A percentile compares a stretch with the other conserved stretches of the same genome.
Conservation (phyloP, 2,329 filamentous ascomycete genomes). For the Fusarium sp. region DNA sequence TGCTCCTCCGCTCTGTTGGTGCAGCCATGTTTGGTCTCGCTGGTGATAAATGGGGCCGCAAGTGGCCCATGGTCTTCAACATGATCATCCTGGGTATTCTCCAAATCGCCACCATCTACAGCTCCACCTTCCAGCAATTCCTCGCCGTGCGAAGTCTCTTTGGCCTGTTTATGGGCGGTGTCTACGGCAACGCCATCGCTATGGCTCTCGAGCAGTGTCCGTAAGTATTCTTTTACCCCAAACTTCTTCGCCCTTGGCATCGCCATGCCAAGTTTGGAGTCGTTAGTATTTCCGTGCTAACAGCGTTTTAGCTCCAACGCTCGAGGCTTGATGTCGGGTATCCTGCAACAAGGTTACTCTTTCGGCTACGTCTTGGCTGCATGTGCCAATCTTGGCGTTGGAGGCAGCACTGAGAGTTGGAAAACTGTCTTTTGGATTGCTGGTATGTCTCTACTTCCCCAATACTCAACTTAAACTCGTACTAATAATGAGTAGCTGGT, state of each 20-base stretch:
- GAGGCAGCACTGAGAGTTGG: constrained; percentile 73
- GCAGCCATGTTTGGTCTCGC: constrained; percentile 82
- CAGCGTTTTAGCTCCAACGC: constrained; percentile 65
- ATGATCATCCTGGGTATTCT: constrained; percentile 77
- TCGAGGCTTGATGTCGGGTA: constrained; percentile 83
- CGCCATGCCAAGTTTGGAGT: constrained; percentile 34
- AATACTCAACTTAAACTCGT: neutral
- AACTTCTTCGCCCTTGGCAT: neutral
- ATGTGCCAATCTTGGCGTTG: constrained; percentile 79
- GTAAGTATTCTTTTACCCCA: constrained; percentile 55
- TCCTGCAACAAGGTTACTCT: constrained; percentile 85
- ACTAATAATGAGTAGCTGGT: constrained; percentile 60
- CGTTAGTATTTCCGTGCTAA: constrained; percentile 40
- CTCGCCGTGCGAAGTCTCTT: constrained; percentile 80
- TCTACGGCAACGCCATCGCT: constrained; percentile 82
- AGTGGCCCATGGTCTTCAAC: constrained; percentile 87
- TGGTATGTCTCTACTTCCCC: constrained; percentile 45
- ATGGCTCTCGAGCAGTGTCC: constrained; percentile 83
- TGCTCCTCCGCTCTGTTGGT: constrained; percentile 80
- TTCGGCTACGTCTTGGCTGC: constrained; percentile 85
- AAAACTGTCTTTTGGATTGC: constrained; percentile 83
- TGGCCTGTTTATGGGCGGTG: constrained; percentile 84
- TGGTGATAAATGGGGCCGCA: constrained; percentile 83
- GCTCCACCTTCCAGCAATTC: constrained; percentile 77
- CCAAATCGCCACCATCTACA: constrained; percentile 83